Percentiles rank a stretch among this genome's conserved stretches.
phyloP scores from a whole-genome alignment of 371 early-diverging fungal species.

The Coemansia sp. region DNA sequence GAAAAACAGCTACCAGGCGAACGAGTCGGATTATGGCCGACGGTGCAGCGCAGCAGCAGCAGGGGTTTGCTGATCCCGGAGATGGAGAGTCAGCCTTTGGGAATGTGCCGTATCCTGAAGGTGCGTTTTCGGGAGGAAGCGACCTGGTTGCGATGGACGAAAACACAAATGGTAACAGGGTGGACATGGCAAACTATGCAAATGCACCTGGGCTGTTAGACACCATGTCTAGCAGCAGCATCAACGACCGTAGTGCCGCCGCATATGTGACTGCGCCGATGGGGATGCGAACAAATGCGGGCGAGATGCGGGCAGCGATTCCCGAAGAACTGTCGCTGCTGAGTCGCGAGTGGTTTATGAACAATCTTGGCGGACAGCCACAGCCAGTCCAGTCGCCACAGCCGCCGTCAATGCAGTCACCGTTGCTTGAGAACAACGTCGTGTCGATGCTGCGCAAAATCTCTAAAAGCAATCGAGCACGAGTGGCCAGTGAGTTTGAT shows the following conservation, averaged over 20 bases:
- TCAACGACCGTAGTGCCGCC: not conserved
- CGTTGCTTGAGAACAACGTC: conserved; percentile 30
- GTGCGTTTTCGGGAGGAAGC: no score
- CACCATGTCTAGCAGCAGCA: not conserved
- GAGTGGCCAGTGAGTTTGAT: conserved; percentile 2
- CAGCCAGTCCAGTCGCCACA: conserved; percentile 2
- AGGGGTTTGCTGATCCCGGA: not conserved
- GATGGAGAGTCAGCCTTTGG: not conserved
- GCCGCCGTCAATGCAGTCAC: conserved; percentile 23
- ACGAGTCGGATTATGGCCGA: not conserved
- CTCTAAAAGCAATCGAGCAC: conserved; percentile 32
- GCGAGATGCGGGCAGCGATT: conserved; percentile 3
- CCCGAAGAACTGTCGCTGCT: conserved; percentile 24
- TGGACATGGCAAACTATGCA: not conserved
- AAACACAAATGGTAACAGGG: not conserved
- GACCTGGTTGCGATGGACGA: not conserved
- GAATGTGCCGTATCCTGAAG: not conserved
- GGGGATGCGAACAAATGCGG: not conserved
- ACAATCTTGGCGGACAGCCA: conserved; percentile 1
- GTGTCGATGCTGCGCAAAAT: conserved; percentile 46
- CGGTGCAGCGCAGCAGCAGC: not conserved
- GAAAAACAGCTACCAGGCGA: conserved; percentile 36
- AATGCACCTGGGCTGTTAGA: not conserved
- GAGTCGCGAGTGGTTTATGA: conserved; percentile 20
- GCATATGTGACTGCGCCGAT: not conserved